These are phyloP conservation scores for Paradendryphiella salina DNA, from an alignment of 2,329 filamentous ascomycete genomes.

Conservation along the genomic window DNA sequence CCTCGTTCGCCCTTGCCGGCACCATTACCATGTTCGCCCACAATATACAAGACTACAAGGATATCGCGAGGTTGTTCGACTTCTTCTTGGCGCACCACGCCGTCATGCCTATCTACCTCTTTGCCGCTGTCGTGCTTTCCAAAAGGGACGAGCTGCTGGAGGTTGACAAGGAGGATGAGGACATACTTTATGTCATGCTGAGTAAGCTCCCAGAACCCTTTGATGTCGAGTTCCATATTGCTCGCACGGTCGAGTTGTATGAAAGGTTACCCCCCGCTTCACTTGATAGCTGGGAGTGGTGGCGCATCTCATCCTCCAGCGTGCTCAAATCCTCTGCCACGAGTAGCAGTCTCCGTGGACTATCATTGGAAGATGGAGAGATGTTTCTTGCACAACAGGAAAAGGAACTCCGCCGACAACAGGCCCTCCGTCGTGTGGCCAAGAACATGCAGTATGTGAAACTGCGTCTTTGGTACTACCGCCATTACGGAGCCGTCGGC, in stretches of 20 bases:
- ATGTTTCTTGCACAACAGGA: constrained; percentile 71
- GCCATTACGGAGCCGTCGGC: constrained; percentile 61
- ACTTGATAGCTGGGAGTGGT: constrained; percentile 68
- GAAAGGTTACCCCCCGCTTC: constrained; percentile 69
- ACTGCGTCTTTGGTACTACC: constrained; percentile 65
- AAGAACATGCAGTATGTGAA: constrained; percentile 42
- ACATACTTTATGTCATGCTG: constrained; percentile 88
- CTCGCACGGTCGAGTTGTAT: constrained; percentile 66
- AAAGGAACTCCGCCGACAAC: constrained; percentile 68
- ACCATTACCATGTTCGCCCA: constrained; percentile 96
- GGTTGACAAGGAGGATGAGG: constrained; percentile 71
- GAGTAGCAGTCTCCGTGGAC: constrained; percentile 53
- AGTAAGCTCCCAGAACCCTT: constrained; percentile 83
- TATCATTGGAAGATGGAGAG: constrained; percentile 68
- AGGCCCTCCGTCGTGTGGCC: constrained; percentile 51
- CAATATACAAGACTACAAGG: constrained; percentile 85
- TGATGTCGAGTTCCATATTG: constrained; percentile 77
- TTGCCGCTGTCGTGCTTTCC: constrained; percentile 73
- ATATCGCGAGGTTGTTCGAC: constrained; percentile 90
- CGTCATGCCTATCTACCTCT: constrained; percentile 88
- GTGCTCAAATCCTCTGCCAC: constrained; percentile 80
- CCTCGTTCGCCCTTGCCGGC: constrained; percentile 91
- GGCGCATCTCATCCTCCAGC: constrained; percentile 70
- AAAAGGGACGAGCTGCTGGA: constrained; percentile 84
- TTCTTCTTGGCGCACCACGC: constrained; percentile 85